phyloP scores from a whole-genome alignment of 2,329 filamentous ascomycete genomes.

The Fusarium dlaminii region DNA sequence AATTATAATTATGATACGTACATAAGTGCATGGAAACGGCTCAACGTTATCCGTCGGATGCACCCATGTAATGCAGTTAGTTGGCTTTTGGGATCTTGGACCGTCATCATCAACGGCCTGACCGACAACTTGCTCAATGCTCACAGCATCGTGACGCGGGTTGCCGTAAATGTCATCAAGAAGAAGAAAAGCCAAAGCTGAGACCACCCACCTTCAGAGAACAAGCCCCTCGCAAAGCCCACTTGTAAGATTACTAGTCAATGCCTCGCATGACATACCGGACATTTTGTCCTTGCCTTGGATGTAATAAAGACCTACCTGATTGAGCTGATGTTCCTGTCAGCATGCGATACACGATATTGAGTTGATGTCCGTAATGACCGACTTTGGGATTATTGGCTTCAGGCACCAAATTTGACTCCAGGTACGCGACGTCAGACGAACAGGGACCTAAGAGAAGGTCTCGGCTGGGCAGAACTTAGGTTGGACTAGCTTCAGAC shows the following conservation, averaged over 20 bases:
- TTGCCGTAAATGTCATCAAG: conserved; percentile 8
- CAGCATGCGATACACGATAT: conserved; percentile 17
- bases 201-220: conserved; percentile 29
- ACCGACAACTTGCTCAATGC: conserved; percentile 16
- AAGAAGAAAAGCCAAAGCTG: conserved; percentile 28
- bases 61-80: conserved; percentile 16
- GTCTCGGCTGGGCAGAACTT: conserved; percentile 12
- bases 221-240: conserved; percentile 26
- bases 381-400: background rate
- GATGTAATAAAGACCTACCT: conserved; percentile 4
- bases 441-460: conserved; percentile 3
- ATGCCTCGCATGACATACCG: conserved; percentile 34
- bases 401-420: conserved; percentile 16
- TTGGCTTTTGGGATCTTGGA: conserved; percentile 2
- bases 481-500: conserved; percentile 26
- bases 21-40: conserved; percentile 11
- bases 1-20: background rate
- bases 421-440: conserved; percentile 7
- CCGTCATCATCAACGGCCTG: conserved; percentile 6
- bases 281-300: background rate
- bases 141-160: conserved; percentile 5
- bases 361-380: background rate
- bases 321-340: background rate
- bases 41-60: conserved; percentile 15
- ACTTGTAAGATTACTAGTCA: conserved; percentile 43